Evolutionary conservation across 345 rosid species (phyloP), one percentile per base, ranked within the genome.

Genomic region (Microcos paniculata): DNA sequence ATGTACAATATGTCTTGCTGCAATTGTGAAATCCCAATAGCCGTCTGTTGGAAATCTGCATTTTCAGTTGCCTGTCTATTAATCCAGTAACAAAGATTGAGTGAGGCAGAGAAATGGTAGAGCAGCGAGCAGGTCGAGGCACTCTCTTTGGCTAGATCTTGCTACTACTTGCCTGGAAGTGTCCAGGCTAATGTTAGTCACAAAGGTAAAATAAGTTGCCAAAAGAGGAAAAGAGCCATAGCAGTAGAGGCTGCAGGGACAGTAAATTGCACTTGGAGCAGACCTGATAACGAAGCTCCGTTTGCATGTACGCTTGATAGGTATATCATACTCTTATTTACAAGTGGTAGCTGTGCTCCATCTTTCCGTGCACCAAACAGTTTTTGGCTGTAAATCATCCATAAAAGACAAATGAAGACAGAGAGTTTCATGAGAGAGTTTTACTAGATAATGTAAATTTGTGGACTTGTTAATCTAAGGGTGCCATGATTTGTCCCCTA

Each of bases 271-370:
- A 53, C n/a, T 49, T 38, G 71, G 79, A 77, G 62, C 82, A 73
- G 70, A 87, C 86, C 87, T 81, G 84, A 70, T 58, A 56, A 64
- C 63, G 83, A 76, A 75, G 85, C 81, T 11, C 87, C 46, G 9
- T 74, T 80, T 24, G 78, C 38, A 55, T 73, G 79, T 35, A 69
- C 38, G 76, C 88, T 83, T 49, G 83, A 77, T 23, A 86, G 21
- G 82, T 95, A 87, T 84, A 93, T 87, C 76, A 84, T 88, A 43
- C 88, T 88, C 91, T 84, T 89, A 87, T 93, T 95, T 72, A 95
- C 97, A 16, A 95, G 84, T 0, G 98, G 99, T 11, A 93, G 80
- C 11, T 38, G 28, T 31, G 88, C 96, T 4, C 93, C 93, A 62
- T 95, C 99, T 78, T 88, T 89, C 84, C 98, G 80, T 13, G 83